Conservation (phyloP, 225 moss, liverwort and hornwort genomes). For the Sphagnum tenellum region DNA sequence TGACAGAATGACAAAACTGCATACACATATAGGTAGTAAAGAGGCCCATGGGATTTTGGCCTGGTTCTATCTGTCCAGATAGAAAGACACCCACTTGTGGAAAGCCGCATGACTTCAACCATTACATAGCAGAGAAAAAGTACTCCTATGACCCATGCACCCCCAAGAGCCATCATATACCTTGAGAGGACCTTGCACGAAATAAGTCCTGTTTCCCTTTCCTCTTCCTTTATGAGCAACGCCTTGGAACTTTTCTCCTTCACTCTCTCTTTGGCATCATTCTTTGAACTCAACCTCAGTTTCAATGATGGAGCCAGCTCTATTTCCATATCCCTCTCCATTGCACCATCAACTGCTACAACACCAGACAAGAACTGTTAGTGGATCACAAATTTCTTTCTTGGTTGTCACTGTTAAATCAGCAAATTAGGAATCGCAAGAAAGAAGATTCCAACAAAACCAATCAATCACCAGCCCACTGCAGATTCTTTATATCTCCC, state of each 20-base stretch:
- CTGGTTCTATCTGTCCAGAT: constrained; percentile 61
- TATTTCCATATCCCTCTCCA: no score
- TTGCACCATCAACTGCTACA: no score
- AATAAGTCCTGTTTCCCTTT: constrained; percentile 65
- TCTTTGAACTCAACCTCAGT: constrained; percentile 19
- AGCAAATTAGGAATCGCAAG: no score
- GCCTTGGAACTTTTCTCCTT: constrained; percentile 25
- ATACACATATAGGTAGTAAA: constrained; percentile 58
- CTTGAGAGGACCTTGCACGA: constrained; percentile 42
- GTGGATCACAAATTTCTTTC: no score
- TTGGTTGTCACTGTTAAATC: no score
- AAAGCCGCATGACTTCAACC: constrained; percentile 55
- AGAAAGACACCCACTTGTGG: constrained; percentile 59
- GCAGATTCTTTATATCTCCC: constrained; percentile 17
- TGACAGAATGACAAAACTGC: constrained; percentile 51
- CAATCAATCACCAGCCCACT: no score
- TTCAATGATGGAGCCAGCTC: constrained; percentile 14
- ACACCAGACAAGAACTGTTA: no score
- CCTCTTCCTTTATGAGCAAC: constrained; percentile 60
- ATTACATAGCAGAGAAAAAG: constrained; percentile 43
- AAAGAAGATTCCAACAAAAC: no score
- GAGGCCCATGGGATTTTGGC: constrained; percentile 23
- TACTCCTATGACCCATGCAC: constrained; percentile 41
- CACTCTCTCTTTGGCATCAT: constrained; percentile 15
- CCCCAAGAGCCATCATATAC: constrained; percentile 51